Evolutionary conservation across 1,139 yeast species (phyloP).

Genomic region (Pichia sp.): DNA sequence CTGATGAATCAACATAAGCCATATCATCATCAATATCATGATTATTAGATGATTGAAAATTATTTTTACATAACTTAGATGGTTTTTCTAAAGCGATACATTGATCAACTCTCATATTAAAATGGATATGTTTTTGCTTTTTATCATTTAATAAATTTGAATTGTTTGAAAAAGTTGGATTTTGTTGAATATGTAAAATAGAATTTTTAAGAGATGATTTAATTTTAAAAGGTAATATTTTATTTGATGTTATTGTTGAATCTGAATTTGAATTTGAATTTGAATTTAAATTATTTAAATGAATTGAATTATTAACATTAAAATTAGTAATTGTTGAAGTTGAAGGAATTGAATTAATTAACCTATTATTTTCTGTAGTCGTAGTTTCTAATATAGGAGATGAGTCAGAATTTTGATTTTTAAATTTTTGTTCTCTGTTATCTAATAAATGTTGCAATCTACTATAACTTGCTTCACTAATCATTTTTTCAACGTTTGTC

Average conservation of each 20-base stretch:
- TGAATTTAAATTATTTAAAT: background rate
- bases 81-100: constrained; percentile 61
- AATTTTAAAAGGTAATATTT: constrained; percentile 7
- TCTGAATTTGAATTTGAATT: background rate
- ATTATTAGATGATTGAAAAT: too few species aligned
- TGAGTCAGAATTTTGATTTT: constrained; percentile 16
- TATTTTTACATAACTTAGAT: too few species aligned
- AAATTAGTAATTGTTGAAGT: constrained; percentile 3
- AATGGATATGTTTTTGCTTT: constrained; percentile 68
- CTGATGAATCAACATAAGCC: constrained; percentile 19
- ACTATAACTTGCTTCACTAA: constrained; percentile 48
- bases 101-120: constrained; percentile 88
- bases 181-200: constrained; percentile 6
- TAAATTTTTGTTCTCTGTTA: constrained; percentile 25
- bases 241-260: constrained; percentile 1
- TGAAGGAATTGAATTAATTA: constrained; percentile 17
- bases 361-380: background rate
- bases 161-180: too few species aligned
- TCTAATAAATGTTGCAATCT: constrained; percentile 35
- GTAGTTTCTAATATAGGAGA: constrained; percentile 27
- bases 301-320: background rate
- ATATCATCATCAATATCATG: constrained; percentile 26
- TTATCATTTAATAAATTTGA: constrained; percentile 15
- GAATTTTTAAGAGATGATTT: constrained; percentile 18
- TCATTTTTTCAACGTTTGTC: constrained; percentile 49